Evolutionary conservation across 148 eudicot genomes (phyloP).

Genomic region (Salicornia ramosissima): DNA sequence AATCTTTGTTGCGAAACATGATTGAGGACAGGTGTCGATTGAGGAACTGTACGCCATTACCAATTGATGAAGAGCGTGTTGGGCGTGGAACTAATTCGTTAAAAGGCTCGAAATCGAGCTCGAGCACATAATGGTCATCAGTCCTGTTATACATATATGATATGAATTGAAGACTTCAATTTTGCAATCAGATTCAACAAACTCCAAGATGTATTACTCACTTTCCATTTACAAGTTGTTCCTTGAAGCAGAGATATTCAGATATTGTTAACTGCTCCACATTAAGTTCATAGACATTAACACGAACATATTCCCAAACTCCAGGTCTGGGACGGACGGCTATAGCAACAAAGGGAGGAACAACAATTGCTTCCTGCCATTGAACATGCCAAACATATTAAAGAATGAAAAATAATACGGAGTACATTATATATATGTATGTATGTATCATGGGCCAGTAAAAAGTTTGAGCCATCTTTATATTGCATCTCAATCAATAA

Average conservation of each 20-base stretch:
- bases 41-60: conserved; percentile 96
- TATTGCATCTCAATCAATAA: background rate
- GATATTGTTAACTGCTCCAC: conserved; percentile 79
- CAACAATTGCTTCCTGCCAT: conserved; percentile 82
- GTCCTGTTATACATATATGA: conserved; percentile 28
- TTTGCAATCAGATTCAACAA: background rate
- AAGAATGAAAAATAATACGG: background rate
- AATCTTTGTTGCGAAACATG: conserved; percentile 90
- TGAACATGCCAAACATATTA: conserved; percentile 4
- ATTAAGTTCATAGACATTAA: conserved; percentile 74
- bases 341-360: conserved; percentile 93
- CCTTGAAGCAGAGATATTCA: conserved; percentile 91
- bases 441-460: too few relatives aligned
- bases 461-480: background rate
- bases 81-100: conserved; percentile 85
- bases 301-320: conserved; percentile 94
- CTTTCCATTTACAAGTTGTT: conserved; percentile 79
- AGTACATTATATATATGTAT: too few relatives aligned
- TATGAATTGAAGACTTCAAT: background rate
- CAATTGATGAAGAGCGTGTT: conserved; percentile 83
- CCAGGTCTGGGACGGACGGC: conserved; percentile 98
- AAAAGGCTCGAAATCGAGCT: conserved; percentile 95
- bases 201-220: conserved; percentile 36
- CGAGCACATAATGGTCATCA: conserved; percentile 56
- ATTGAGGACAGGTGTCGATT: conserved; percentile 90